Percentiles rank a stretch among this genome's conserved stretches.
These are phyloP conservation scores for Alternaria sp. DNA, from an alignment of 2,329 filamentous ascomycete genomes.

Conservation along the genomic window DNA sequence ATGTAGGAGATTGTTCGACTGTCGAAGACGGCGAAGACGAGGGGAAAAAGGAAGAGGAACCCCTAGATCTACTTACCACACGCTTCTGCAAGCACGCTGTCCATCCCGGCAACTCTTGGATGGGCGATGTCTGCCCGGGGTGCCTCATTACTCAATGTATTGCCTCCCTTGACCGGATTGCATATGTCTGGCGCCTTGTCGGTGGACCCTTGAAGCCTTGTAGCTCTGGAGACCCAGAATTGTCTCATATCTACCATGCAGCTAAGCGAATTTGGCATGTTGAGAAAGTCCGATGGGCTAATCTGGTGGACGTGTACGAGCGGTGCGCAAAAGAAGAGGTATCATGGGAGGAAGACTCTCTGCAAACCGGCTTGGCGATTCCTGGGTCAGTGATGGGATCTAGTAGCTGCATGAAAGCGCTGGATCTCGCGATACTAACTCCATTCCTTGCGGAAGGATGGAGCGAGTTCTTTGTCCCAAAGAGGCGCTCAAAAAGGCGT, in stretches of 20 bases:
- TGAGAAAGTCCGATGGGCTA: slow-evolving; percentile 7
- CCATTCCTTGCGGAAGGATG: slow-evolving; percentile 7
- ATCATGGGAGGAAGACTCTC: background rate
- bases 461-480: background rate
- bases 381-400: background rate
- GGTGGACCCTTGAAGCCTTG: background rate
- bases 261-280: slow-evolving; percentile 3
- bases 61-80: background rate
- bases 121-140: background rate
- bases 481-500: background rate
- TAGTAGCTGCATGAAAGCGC: slow-evolving; percentile 1
- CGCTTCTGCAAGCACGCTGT: slow-evolving; percentile 1
- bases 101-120: background rate
- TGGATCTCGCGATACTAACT: background rate
- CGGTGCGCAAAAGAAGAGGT: background rate
- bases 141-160: slow-evolving; percentile 8
- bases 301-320: background rate
- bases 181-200: slow-evolving; percentile 3
- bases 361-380: background rate
- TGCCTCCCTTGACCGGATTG: slow-evolving; percentile 5
- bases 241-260: background rate
- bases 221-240: background rate
- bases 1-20: background rate
- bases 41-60: background rate
- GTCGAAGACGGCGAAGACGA: background rate